Conservation (phyloP, 371 early-diverging fungal genomes). For the Rhizomucor miehei region DNA sequence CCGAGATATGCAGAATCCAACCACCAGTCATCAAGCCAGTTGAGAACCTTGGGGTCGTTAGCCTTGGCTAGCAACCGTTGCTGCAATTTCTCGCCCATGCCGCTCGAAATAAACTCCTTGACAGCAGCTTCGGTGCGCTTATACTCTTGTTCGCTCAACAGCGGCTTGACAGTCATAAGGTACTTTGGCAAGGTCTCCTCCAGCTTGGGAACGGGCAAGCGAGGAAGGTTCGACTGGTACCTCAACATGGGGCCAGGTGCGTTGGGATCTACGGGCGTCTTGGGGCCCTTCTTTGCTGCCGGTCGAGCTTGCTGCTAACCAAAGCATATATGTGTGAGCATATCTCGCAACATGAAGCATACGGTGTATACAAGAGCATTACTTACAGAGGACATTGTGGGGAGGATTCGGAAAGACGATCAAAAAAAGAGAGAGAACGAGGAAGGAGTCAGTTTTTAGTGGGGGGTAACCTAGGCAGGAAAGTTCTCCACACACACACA, state of each 20-base stretch:
- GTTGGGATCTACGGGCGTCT: conserved; percentile 44
- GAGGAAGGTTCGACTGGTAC: conserved; percentile 72
- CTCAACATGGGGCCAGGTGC: conserved; percentile 62
- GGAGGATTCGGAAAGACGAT: too few relatives aligned
- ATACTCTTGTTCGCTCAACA: conserved; percentile 73
- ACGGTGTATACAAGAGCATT: too few relatives aligned
- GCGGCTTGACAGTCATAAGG: conserved; percentile 72
- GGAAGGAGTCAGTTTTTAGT: too few relatives aligned
- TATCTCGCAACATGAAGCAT: too few relatives aligned
- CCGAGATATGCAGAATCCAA: conserved; percentile 89
- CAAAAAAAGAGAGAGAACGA: too few relatives aligned
- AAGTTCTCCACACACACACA: too few relatives aligned
- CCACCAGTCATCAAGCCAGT: conserved; percentile 98
- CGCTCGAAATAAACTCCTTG: conserved; percentile 77
- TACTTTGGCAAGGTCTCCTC: conserved; percentile 79
- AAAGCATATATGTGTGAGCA: too few relatives aligned
- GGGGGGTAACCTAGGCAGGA: too few relatives aligned
- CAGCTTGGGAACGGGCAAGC: conserved; percentile 88
- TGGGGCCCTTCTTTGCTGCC: conserved; percentile 19
- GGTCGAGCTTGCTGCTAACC: too few relatives aligned
- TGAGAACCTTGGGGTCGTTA: conserved; percentile 59
- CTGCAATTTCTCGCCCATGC: conserved; percentile 81
- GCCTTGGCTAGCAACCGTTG: conserved; percentile 72
- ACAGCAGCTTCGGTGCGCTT: conserved; percentile 68
- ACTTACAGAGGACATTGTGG: too few relatives aligned